Evolutionary conservation across 1,139 yeast genomes (phyloP), one percentile per base, ranked within the genome.

Genomic region (Suhomyces wounanorum): DNA sequence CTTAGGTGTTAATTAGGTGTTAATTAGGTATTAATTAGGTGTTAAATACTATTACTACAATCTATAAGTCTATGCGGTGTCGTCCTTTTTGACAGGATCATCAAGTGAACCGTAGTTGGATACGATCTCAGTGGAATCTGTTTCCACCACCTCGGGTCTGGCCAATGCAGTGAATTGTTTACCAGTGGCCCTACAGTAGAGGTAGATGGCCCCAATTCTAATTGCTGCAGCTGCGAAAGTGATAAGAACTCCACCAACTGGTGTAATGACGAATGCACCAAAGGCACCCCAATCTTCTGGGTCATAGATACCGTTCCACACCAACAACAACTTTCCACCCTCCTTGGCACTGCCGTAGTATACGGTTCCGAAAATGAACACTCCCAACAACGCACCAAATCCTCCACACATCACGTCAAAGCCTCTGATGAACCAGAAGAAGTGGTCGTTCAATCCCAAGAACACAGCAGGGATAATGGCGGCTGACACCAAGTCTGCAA

Each of bases 211-310:
- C 0, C 62, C 55, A 40, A 82, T 66, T 66, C 97, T 79, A 9
- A 79, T 35, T 1, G 64, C 84, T 33, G 87, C 78, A 44, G 79
- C 75, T 40, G 75, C 61, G 18, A 80, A 67, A 1, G 89, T 85
- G 54, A 85, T 73, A 2, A 86, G 55, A 2, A 91, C 59, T 17
- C 95, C 91, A 17, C 95, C 96, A 45, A 85, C 78, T 4, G 97
- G 97, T 1, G 97, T 96, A 57, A 85, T 88, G 7, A 89, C 95
- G 69, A 91, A 91, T 1, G 97, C 97, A 30, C 96, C 97, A 70
- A 91, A 92, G 0, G 96, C 84, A 61, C 96, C 89, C 97, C 97
- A 92, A 66, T 92, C 97, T 50, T 79, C 82, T 13, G 80, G 70
- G 53, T 79, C 75, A 65, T 92, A 92, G 39, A 92, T 72, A 47